Evolutionary conservation across 192 early-diverging fungal genomes (phyloP).

Genomic region (Helicostylum pulchrum): DNA sequence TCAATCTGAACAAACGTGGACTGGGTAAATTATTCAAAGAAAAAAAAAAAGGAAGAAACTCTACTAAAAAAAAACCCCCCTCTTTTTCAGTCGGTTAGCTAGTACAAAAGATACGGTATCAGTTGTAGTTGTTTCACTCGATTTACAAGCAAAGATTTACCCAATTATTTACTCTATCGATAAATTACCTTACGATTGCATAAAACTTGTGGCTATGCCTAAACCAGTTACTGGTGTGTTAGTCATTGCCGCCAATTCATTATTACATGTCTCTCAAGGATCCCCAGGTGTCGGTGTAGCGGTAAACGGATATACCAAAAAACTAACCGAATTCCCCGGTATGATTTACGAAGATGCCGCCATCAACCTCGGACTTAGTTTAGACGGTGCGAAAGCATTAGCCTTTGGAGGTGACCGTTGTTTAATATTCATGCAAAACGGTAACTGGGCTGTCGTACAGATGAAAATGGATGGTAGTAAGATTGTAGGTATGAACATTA

Average conservation of each 20-base stretch:
- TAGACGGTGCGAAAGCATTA: conserved; percentile 65
- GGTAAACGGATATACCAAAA: conserved; percentile 66
- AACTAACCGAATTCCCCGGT: conserved; percentile 45
- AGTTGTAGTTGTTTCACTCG: conserved; percentile 76
- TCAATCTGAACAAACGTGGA: conserved; percentile 83
- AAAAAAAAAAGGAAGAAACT: not conserved
- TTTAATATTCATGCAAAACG: conserved; percentile 68
- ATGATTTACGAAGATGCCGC: conserved; percentile 39
- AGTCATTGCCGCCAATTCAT: conserved; percentile 71
- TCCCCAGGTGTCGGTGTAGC: conserved; percentile 71
- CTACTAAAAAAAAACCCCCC: not conserved
- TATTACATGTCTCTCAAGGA: conserved; percentile 86
- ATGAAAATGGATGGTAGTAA: conserved; percentile 75
- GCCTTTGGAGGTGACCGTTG: conserved; percentile 71
- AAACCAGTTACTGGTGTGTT: conserved; percentile 85
- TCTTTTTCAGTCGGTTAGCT: conserved; percentile 14
- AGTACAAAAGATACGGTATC: conserved; percentile 31
- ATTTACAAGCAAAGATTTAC: conserved; percentile 67
- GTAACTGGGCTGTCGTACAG: conserved; percentile 69
- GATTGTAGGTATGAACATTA: conserved; percentile 68
- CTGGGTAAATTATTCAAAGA: conserved; percentile 66
- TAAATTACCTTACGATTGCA: conserved; percentile 81
- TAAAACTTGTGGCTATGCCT: conserved; percentile 67
- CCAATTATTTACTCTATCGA: conserved; percentile 80
- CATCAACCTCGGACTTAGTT: conserved; percentile 60